phyloP scores from a whole-genome alignment of 75 land plant genomes.

The Cupressus sempervirens region DNA sequence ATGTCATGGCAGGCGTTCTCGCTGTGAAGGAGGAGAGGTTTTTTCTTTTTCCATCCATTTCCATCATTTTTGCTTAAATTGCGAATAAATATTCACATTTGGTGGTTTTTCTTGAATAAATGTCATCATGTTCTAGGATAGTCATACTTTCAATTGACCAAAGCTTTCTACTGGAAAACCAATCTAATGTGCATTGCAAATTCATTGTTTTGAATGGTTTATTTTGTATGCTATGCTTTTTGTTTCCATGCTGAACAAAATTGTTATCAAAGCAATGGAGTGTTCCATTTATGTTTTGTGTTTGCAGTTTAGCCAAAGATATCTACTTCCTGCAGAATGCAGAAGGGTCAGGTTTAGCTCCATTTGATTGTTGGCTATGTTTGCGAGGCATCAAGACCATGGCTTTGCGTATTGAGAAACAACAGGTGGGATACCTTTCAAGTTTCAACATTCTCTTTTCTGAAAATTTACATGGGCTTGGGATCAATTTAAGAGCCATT shows the following conservation, averaged over 20 bases:
- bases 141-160: background rate
- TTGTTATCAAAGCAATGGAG: background rate
- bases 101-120: background rate
- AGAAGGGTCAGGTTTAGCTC: conserved; percentile 91
- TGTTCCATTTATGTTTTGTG: conserved; percentile 3
- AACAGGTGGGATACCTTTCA: conserved; percentile 58
- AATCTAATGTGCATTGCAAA: background rate
- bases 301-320: conserved; percentile 83
- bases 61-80: background rate
- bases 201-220: background rate
- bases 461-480: background rate
- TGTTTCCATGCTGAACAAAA: background rate
- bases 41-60: background rate
- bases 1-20: conserved; percentile 97
- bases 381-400: conserved; percentile 92
- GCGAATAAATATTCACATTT: background rate
- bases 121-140: background rate
- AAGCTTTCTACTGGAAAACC: background rate
- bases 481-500: background rate
- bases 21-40: conserved; percentile 94
- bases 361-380: conserved; percentile 96
- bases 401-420: conserved; percentile 90
- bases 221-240: background rate
- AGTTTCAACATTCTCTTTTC: conserved; percentile 1
- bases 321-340: conserved; percentile 94